Evolutionary conservation across 345 rosid species (phyloP).

Genomic region (Populus ilicifolia): DNA sequence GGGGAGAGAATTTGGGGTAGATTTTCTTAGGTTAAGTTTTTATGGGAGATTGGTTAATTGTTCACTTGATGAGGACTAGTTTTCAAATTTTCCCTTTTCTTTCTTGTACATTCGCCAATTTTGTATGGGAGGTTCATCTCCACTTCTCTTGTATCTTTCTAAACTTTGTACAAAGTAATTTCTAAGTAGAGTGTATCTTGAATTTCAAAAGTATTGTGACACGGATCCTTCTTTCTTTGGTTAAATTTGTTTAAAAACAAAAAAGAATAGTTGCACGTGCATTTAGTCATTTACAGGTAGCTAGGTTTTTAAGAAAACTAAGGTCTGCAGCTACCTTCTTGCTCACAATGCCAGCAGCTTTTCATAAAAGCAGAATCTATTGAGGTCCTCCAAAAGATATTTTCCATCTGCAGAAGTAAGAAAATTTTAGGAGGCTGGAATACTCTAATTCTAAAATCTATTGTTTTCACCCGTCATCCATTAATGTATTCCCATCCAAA

Average conservation of each 20-base stretch:
- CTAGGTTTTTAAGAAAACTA: neutral
- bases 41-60: constrained; percentile 4
- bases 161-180: constrained; percentile 23
- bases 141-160: constrained; percentile 16
- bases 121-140: constrained; percentile 27
- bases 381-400: neutral
- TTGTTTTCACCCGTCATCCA: neutral
- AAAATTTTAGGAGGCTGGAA: neutral
- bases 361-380: neutral
- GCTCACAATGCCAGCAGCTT: neutral
- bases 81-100: neutral
- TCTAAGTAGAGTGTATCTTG: constrained; percentile 13
- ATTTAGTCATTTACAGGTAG: neutral
- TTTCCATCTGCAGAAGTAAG: neutral
- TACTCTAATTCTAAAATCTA: neutral
- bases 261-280: neutral
- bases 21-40: constrained; percentile 2
- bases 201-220: neutral
- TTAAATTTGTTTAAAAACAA: neutral
- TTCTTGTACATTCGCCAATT: constrained; percentile 52
- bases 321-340: neutral
- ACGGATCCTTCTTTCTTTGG: neutral
- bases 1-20: neutral
- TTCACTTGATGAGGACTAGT: neutral
- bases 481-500: neutral